These are phyloP conservation scores for Brasenia schreberi DNA, from an alignment of 164 flowering plant genomes.

Conservation along the genomic window DNA sequence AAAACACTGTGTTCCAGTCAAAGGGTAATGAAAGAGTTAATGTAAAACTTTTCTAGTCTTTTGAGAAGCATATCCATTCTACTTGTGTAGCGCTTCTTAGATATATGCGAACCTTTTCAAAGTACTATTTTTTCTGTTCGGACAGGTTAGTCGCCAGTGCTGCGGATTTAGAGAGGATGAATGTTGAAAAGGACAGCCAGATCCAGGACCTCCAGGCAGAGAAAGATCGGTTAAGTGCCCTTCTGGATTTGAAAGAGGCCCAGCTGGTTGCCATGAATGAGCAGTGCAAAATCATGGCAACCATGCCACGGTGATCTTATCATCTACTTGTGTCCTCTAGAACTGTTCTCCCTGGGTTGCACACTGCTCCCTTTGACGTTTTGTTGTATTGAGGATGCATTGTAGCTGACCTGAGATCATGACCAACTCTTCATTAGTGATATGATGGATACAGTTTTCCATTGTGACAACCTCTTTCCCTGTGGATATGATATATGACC, in stretches of 20 bases:
- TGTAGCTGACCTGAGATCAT: background rate
- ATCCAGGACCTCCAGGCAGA: constrained; percentile 88
- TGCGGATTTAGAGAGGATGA: constrained; percentile 75
- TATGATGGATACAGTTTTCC: background rate
- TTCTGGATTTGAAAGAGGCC: constrained; percentile 96
- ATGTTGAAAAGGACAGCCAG: constrained; percentile 75
- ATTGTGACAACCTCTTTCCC: background rate
- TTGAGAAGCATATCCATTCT: no score
- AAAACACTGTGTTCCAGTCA: no score
- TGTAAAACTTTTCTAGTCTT: no score
- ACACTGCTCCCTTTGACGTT: background rate
- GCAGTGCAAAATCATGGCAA: constrained; percentile 85
- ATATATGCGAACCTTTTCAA: background rate
- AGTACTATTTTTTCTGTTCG: constrained; percentile 2
- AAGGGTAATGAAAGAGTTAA: no score
- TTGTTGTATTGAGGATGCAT: background rate
- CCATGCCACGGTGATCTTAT: background rate
- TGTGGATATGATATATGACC: background rate
- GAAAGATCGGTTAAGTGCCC: constrained; percentile 65
- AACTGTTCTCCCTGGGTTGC: background rate
- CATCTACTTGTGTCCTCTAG: background rate
- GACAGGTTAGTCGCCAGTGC: constrained; percentile 76
- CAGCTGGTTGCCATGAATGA: constrained; percentile 95
- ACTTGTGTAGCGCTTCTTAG: no score
- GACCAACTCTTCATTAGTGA: background rate